A percentile compares a stretch with the other conserved stretches of the same genome.
Conservation (phyloP, 192 early-diverging fungal species). For the Geranomyces variabilis region DNA sequence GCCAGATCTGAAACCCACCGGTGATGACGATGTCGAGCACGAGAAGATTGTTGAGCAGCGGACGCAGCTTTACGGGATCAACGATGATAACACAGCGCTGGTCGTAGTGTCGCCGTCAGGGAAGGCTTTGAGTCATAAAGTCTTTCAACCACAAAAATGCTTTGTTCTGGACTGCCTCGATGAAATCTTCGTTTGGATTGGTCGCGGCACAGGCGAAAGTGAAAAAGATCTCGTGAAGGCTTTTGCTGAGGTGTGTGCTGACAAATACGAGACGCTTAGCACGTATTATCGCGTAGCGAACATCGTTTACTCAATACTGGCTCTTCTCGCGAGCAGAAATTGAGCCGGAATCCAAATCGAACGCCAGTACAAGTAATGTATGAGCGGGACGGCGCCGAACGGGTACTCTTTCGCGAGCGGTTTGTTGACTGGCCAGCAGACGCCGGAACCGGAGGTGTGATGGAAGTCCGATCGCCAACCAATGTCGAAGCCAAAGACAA, state of each 20-base stretch:
- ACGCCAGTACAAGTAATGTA: background rate
- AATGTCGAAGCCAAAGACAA: constrained; percentile 44
- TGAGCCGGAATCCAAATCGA: background rate
- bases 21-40: constrained; percentile 26
- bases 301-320: too few species aligned
- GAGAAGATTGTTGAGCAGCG: constrained; percentile 21
- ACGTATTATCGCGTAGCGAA: too few species aligned
- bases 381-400: constrained; percentile 38
- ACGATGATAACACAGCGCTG: background rate
- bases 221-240: constrained; percentile 5
- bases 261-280: too few species aligned
- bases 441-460: constrained; percentile 19
- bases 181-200: constrained; percentile 39
- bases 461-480: constrained; percentile 27
- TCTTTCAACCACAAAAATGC: constrained; percentile 23
- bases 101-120: constrained; percentile 13
- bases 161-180: constrained; percentile 36
- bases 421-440: constrained; percentile 43
- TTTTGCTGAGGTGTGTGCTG: constrained; percentile 32
- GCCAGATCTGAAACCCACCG: background rate
- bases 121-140: constrained; percentile 22
- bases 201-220: constrained; percentile 27
- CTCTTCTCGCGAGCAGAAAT: constrained; percentile 1
- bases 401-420: constrained; percentile 40
- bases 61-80: constrained; percentile 32